Conservation (phyloP, 441 rosid genomes). For the Bocquillonia castaneifolia region DNA sequence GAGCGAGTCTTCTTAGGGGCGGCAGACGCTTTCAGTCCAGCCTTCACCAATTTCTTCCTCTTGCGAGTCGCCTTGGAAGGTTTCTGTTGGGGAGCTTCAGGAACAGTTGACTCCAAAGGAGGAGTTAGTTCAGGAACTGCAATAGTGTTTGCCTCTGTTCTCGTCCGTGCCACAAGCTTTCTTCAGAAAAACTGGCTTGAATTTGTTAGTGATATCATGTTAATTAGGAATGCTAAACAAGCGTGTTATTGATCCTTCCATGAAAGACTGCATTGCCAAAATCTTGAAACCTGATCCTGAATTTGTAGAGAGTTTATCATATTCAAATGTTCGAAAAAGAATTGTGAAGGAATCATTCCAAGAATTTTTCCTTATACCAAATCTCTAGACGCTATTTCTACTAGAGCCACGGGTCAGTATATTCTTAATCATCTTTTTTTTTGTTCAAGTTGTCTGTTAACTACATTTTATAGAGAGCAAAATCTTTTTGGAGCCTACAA, state of each 20-base stretch:
- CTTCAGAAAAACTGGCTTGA: constrained; percentile 64
- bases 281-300: constrained; percentile 45
- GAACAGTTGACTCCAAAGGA: too few relatives aligned
- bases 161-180: constrained; percentile 71
- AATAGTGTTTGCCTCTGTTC: constrained; percentile 74
- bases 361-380: constrained; percentile 77
- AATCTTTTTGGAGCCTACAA: too few relatives aligned
- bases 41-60: too few relatives aligned
- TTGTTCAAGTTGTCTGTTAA: too few relatives aligned
- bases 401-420: constrained; percentile 90
- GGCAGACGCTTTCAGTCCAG: too few relatives aligned
- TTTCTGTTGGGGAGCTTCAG: too few relatives aligned
- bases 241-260: constrained; percentile 40
- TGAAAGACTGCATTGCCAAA: constrained; percentile 34
- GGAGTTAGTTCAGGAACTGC: too few relatives aligned
- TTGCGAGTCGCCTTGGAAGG: too few relatives aligned
- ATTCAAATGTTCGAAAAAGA: constrained; percentile 38
- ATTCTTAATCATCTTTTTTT: too few relatives aligned
- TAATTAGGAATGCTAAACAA: constrained; percentile 43
- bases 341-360: constrained; percentile 64
- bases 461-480: too few relatives aligned
- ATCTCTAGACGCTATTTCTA: constrained; percentile 73
- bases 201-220: constrained; percentile 54
- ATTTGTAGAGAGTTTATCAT: constrained; percentile 44
- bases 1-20: too few relatives aligned